A percentile compares a stretch with the other conserved stretches of the same genome.
Evolutionary conservation across 2,329 filamentous ascomycete genomes (phyloP).

Genomic region (Dactylellina leptospora): DNA sequence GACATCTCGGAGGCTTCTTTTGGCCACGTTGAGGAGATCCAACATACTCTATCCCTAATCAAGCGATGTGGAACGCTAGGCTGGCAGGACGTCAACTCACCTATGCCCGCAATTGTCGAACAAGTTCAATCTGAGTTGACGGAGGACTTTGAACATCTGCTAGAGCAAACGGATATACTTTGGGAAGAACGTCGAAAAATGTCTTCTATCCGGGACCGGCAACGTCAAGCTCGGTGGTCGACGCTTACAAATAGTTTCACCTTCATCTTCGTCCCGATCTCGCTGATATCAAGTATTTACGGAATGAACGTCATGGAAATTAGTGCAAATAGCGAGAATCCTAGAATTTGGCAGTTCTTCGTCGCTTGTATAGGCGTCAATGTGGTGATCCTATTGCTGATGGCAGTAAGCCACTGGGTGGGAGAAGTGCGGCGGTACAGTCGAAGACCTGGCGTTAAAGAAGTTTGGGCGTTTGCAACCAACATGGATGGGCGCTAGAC

Average conservation of each 20-base stretch:
- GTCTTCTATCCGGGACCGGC: slow-evolving; percentile 52
- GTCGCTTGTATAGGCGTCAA: slow-evolving; percentile 55
- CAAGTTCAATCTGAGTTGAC: slow-evolving; percentile 44
- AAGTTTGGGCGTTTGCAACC: slow-evolving; percentile 31
- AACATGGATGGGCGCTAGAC: slow-evolving; percentile 34
- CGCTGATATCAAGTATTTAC: slow-evolving; percentile 57
- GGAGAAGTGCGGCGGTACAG: slow-evolving; percentile 29
- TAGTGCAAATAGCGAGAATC: slow-evolving; percentile 49
- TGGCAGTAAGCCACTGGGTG: slow-evolving; percentile 37
- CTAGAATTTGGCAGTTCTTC: slow-evolving; percentile 58
- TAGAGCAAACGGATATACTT: slow-evolving; percentile 57
- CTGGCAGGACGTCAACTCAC: slow-evolving; percentile 50
- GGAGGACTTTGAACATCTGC: slow-evolving; percentile 57
- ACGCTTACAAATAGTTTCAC: slow-evolving; percentile 54
- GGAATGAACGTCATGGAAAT: slow-evolving; percentile 58
- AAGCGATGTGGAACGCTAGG: slow-evolving; percentile 55
- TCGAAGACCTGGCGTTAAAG: slow-evolving; percentile 30
- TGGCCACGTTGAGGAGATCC: slow-evolving; percentile 58
- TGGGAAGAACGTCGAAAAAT: slow-evolving; percentile 57
- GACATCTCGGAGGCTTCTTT: slow-evolving; percentile 57
- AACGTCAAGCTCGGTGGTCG: slow-evolving; percentile 55
- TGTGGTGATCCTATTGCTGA: slow-evolving; percentile 48
- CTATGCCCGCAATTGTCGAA: slow-evolving; percentile 9
- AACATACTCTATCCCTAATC: slow-evolving; percentile 55
- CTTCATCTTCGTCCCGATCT: slow-evolving; percentile 58